These are phyloP conservation scores for Hippophae gyantsensis DNA, from an alignment of 306 rosid genomes.

Conservation along the genomic window DNA sequence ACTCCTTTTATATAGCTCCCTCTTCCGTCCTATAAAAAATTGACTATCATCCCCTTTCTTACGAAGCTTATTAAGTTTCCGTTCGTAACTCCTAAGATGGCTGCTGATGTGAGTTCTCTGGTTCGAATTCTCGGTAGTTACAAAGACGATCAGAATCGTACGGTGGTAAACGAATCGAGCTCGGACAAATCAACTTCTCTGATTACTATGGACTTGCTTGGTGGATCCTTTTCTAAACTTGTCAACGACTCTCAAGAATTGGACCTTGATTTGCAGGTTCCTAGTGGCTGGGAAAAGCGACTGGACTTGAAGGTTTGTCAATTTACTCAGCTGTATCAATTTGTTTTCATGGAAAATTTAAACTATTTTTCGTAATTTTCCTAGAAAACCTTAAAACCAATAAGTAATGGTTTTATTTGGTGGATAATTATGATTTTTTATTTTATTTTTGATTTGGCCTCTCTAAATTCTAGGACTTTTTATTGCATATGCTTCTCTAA, in stretches of 20 bases:
- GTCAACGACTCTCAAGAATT: slow-evolving; percentile 62
- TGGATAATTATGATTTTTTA: slow-evolving; percentile 1
- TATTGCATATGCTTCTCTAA: background rate
- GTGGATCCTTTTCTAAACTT: slow-evolving; percentile 40
- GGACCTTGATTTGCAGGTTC: slow-evolving; percentile 96
- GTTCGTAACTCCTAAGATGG: slow-evolving; percentile 36
- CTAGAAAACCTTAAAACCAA: background rate
- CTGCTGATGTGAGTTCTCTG: slow-evolving; percentile 73
- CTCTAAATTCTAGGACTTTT: slow-evolving; percentile 6
- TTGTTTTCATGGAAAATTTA: slow-evolving; percentile 21
- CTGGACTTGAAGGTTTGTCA: slow-evolving; percentile 75
- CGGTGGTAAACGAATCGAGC: slow-evolving; percentile 48
- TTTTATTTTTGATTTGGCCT: background rate
- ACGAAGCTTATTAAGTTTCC: background rate
- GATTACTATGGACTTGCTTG: slow-evolving; percentile 77
- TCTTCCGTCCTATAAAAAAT: background rate
- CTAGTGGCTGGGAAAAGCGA: slow-evolving; percentile 85
- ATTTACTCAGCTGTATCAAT: slow-evolving; percentile 12
- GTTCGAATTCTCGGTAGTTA: slow-evolving; percentile 50
- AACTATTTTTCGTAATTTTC: background rate
- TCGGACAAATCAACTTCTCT: slow-evolving; percentile 64
- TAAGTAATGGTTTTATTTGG: background rate
- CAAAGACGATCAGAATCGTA: slow-evolving; percentile 66
- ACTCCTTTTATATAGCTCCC: slow-evolving; percentile 23
- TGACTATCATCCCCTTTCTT: too few relatives aligned